Conservation (phyloP, 306 rosid species). For the Glycine latifolia region DNA sequence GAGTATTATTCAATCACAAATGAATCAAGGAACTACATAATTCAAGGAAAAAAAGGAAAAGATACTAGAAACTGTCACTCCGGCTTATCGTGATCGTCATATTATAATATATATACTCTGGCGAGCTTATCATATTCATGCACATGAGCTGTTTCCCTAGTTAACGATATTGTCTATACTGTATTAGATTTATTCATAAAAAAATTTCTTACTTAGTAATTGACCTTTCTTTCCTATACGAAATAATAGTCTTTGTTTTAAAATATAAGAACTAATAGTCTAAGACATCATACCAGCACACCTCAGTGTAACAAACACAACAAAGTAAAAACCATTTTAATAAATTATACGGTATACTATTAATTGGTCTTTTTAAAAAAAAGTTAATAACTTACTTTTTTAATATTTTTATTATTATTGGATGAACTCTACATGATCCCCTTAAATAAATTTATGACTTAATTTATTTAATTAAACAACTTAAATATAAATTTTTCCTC, state of each 20-base stretch:
- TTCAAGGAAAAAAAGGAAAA: neutral
- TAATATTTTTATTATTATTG: too few relatives aligned
- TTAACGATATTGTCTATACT: conserved; percentile 33
- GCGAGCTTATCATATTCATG: conserved; percentile 41
- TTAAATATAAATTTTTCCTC: too few relatives aligned
- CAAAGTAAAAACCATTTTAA: neutral
- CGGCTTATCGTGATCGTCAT: neutral
- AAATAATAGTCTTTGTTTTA: too few relatives aligned
- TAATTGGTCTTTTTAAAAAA: neutral
- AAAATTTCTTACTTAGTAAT: neutral
- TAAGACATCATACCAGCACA: neutral
- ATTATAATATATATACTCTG: conserved; percentile 6
- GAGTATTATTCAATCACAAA: conserved; percentile 21
- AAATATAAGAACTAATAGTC: neutral
- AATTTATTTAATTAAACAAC: too few relatives aligned
- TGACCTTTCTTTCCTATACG: neutral
- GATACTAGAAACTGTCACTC: neutral
- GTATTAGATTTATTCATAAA: neutral
- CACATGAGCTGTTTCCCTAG: conserved; percentile 50
- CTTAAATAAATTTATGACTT: neutral
- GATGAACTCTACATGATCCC: neutral
- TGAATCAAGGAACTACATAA: neutral
- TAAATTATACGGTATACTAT: too few relatives aligned
- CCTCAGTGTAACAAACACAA: neutral
- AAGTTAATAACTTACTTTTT: neutral